Evolutionary conservation across 2,329 filamentous ascomycete species (phyloP).

Genomic region (Cladosporium sp.): DNA sequence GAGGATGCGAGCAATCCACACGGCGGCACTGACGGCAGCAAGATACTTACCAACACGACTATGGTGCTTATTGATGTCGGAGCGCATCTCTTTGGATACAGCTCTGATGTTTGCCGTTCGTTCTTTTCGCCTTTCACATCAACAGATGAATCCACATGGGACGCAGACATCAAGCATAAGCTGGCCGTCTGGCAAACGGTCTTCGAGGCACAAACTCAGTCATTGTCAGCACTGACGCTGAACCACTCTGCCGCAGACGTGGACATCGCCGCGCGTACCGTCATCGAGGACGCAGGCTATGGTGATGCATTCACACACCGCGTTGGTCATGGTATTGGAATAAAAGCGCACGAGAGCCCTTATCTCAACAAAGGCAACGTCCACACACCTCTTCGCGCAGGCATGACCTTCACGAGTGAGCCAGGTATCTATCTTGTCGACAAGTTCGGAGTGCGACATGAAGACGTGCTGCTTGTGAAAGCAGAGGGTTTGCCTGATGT

Average conservation of each 20-base stretch:
- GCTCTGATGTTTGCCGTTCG: conserved; percentile 60
- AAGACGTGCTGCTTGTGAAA: conserved; percentile 58
- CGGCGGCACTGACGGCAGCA: conserved; percentile 48
- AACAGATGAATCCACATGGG: conserved; percentile 29
- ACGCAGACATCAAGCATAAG: conserved; percentile 42
- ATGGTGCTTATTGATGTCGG: conserved; percentile 62
- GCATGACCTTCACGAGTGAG: conserved; percentile 63
- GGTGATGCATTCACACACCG: conserved; percentile 58
- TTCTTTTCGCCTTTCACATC: conserved; percentile 44
- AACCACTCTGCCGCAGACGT: conserved; percentile 56
- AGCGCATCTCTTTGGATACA: conserved; percentile 59
- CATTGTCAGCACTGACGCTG: conserved; percentile 47
- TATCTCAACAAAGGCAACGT: conserved; percentile 62
- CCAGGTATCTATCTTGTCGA: conserved; percentile 59
- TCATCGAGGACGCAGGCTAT: conserved; percentile 58
- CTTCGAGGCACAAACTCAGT: conserved; percentile 57
- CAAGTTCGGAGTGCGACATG: conserved; percentile 59
- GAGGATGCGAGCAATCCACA: conserved; percentile 52
- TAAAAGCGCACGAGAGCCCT: conserved; percentile 63
- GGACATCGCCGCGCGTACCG: conserved; percentile 55
- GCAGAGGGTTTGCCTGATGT: conserved; percentile 52
- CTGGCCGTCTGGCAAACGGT: conserved; percentile 58
- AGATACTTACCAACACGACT: conserved; percentile 50
- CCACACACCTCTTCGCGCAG: conserved; percentile 43
- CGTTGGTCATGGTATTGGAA: conserved; percentile 61